Percentiles rank a stretch among this genome's conserved stretches.
phyloP scores from a whole-genome alignment of 1,139 yeast genomes.

The Zygosaccharomyces sapae region DNA sequence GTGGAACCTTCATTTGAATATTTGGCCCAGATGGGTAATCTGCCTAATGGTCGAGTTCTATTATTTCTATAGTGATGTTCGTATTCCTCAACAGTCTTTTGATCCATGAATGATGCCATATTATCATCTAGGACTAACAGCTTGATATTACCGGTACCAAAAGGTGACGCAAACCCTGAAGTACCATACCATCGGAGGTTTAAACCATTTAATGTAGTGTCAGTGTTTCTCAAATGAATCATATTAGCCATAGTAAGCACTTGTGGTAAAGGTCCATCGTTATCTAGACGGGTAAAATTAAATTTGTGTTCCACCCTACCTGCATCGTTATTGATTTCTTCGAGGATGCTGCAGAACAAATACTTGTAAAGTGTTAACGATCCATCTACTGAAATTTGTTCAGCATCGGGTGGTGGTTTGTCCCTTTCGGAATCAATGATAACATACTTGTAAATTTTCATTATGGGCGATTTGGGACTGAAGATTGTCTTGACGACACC shows the following conservation, averaged over 20 bases:
- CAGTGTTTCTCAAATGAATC: conserved; percentile 27
- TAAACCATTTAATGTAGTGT: conserved; percentile 24
- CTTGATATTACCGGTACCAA: conserved; percentile 31
- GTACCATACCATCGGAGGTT: conserved; percentile 35
- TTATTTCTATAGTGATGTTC: conserved; percentile 13
- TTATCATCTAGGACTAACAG: conserved; percentile 34
- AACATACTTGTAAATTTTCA: conserved; percentile 33
- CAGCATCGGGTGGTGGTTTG: conserved; percentile 15
- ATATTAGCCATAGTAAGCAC: conserved; percentile 23
- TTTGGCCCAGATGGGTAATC: conserved; percentile 32
- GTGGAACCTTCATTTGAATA: conserved; percentile 32
- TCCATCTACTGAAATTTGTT: conserved; percentile 15
- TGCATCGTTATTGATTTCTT: conserved; percentile 15
- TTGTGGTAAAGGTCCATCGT: conserved; percentile 12
- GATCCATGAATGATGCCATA: conserved; percentile 33
- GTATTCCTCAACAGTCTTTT: conserved; percentile 15
- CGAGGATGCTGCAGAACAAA: conserved; percentile 25
- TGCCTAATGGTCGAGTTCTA: conserved; percentile 22
- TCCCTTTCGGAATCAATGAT: conserved; percentile 17
- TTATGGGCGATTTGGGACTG: conserved; percentile 25
- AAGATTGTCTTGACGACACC: conserved; percentile 32
- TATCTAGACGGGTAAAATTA: conserved; percentile 15
- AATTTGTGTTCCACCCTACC: conserved; percentile 25
- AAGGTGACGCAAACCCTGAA: conserved; percentile 33
- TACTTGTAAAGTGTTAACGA: conserved; percentile 19